Evolutionary conservation across 2,329 filamentous ascomycete genomes (phyloP), one percentile per base, ranked within the genome.

Genomic region (Alternaria gaisen): DNA sequence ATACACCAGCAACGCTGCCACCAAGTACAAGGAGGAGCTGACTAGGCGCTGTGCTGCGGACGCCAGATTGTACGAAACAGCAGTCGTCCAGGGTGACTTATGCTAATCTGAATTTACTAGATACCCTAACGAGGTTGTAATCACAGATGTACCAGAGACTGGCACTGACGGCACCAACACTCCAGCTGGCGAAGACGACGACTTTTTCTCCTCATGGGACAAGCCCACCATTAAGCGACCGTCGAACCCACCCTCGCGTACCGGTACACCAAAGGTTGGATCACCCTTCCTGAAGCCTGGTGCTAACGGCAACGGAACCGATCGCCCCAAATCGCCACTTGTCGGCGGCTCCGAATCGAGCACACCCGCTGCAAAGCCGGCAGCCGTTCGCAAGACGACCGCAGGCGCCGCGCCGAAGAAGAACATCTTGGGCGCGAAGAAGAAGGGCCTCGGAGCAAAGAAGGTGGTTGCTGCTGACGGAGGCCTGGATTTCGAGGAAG

Each of bases 201-300:
- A 98, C 78, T 99, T 99, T 85, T 99, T 99, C 82, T 97, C 94
- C 10, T 97, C 93, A 0, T 99, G 94, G 95, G 95, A 98, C 76
- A 97, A 98, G 83, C 95, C 95, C 22, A 88, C 93, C 5, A 96
- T 99, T 82, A 99, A 98, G 85, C 90, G 93, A 71, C 94, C 94
- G 36, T 97, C 93, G 66, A 97, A 97, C 68, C 94, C 95, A 16
- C 87, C 95, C 43, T 97, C 94, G 38, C 90, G 95, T 74, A 95
- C 92, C 43, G 90, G 88, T 53, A 98, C 95, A 3, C 94, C 94
- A 14, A 90, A 92, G 4, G 86, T 91, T 11, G 87, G 88, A 5
- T 97, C 94, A n/a, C 94, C 95, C 1, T 97, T 97, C 85, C 85
- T 97, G 62, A 94, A 89, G 76, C 85, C 92, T 14, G 84, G 83